Conservation (phyloP, 148 eudicot genomes). For the Pouteria glomerata region DNA sequence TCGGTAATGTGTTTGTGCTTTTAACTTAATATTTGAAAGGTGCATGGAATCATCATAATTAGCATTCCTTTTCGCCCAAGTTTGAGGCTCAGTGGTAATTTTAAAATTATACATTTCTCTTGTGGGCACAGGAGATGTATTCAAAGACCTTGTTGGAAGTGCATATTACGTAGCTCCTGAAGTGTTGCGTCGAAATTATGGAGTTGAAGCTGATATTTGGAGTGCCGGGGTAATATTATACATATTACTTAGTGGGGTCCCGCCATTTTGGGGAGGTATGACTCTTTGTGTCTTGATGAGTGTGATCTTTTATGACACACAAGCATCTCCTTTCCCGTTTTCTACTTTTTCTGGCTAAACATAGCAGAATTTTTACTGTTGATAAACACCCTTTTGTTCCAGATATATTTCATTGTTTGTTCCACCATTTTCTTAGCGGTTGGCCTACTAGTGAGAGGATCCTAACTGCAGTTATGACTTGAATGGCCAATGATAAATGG, state of each 20-base stretch:
- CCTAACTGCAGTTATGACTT: neutral
- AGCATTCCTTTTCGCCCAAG: neutral
- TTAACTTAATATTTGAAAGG: neutral
- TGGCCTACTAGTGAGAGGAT: neutral
- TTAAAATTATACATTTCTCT: neutral
- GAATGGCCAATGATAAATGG: neutral
- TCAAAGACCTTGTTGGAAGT: slow-evolving; percentile 92
- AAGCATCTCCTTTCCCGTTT: no score
- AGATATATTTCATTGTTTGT: no score
- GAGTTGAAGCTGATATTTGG: slow-evolving; percentile 93
- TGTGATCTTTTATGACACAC: neutral
- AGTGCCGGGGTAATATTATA: slow-evolving; percentile 94
- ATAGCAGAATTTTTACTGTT: no score
- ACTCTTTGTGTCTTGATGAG: slow-evolving; percentile 1
- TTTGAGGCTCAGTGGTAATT: neutral
- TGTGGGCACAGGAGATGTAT: slow-evolving; percentile 61
- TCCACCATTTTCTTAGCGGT: no score
- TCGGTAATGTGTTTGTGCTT: neutral
- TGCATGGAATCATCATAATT: neutral
- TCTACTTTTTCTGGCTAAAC: no score
- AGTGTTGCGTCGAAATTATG: slow-evolving; percentile 72
- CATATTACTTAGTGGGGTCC: slow-evolving; percentile 88
- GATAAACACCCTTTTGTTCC: no score
- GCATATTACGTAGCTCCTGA: slow-evolving; percentile 98
- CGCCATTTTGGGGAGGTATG: slow-evolving; percentile 96